Base-by-base conservation (phyloP, 805 yeast species). In the Saturnispora hagleri region DNA sequence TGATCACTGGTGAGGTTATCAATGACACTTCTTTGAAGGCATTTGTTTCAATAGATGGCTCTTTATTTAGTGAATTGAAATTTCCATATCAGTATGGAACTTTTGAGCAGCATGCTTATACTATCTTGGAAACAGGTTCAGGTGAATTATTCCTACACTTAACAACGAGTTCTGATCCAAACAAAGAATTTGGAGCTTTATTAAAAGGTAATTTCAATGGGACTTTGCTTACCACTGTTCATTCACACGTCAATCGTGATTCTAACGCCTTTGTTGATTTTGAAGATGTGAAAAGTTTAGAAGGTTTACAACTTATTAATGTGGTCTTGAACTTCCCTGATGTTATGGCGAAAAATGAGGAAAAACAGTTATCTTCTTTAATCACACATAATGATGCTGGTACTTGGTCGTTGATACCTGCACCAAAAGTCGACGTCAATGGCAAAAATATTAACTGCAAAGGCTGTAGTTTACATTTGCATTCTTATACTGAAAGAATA, bases 301-400 rank as follows among this genome's bases (percentile, higher is more conserved):
- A 91, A 67, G 99, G 99, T 43, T 82, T 89, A 2, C 75, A 88
- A 1, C 57, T 90, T 8, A 77, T 85, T 20, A 91, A 91, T 65
- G 70, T 77, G 4, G 96, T 90, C 3, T 55, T 67, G 8, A 86
- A 86, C 58, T 66, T 76, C 0, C 67, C 70, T 1, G 76, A 75
- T 7, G 76, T 76, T 3, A 38, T 35, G 8, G 40, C 52, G 0
- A 47, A 51, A n/a, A 53, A 55, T 2, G 57, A 53, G 4, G 64
- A 60, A 6, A 90, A 90, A 65, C 66, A 72, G 56, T 65, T 91
- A 53, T 81, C 81, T 63, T 77, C 97, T 0, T 75, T 72, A 65
- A 86, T 90, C 51, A 80, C 97, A 0, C 88, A 83, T 62, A 89
- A 89, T 65, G 97, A 93, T 66, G 99, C 97, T 52, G 87, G 91